Evolutionary conservation across 805 yeast species (phyloP).

Genomic region (Ogataea salicorniae): DNA sequence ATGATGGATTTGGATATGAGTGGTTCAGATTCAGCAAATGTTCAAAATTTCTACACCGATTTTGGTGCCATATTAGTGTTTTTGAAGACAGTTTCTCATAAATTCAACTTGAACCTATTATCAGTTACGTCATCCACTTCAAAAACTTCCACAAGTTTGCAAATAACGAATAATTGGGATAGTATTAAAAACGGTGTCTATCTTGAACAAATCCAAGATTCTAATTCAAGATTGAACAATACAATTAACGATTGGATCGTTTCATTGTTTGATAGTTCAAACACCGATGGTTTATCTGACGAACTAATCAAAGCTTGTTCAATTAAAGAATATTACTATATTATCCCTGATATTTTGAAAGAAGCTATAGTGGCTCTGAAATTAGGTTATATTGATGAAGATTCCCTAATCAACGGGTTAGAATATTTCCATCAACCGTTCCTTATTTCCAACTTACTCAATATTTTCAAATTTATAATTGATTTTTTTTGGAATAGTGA

Average conservation of each 20-base stretch:
- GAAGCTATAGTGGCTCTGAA: slow-evolving; percentile 64
- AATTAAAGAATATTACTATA: slow-evolving; percentile 58
- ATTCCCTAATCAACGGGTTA: slow-evolving; percentile 66
- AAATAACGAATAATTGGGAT: slow-evolving; percentile 12
- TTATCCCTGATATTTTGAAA: slow-evolving; percentile 70
- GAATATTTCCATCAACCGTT: slow-evolving; percentile 85
- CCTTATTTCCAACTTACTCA: slow-evolving; percentile 50
- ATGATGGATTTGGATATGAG: slow-evolving; percentile 27
- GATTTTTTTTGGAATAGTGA: slow-evolving; percentile 15
- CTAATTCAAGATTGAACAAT: slow-evolving; percentile 20
- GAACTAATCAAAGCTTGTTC: slow-evolving; percentile 65
- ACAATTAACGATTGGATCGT: slow-evolving; percentile 67
- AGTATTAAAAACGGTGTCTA: slow-evolving; percentile 7
- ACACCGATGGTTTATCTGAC: slow-evolving; percentile 75
- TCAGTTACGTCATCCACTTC: not conserved
- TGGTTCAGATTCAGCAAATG: slow-evolving; percentile 54
- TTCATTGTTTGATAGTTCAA: slow-evolving; percentile 59
- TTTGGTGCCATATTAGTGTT: slow-evolving; percentile 58
- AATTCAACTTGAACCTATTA: slow-evolving; percentile 12
- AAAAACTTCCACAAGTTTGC: slow-evolving; percentile 1
- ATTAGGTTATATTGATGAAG: slow-evolving; percentile 49
- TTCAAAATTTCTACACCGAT: slow-evolving; percentile 62
- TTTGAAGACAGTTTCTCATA: slow-evolving; percentile 22
- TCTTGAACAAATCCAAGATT: slow-evolving; percentile 15
- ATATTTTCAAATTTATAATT: slow-evolving; percentile 31